These are phyloP conservation scores for Phytophthora ohioensis DNA, from an alignment of 352 stramenopile species.

Conservation along the genomic window DNA sequence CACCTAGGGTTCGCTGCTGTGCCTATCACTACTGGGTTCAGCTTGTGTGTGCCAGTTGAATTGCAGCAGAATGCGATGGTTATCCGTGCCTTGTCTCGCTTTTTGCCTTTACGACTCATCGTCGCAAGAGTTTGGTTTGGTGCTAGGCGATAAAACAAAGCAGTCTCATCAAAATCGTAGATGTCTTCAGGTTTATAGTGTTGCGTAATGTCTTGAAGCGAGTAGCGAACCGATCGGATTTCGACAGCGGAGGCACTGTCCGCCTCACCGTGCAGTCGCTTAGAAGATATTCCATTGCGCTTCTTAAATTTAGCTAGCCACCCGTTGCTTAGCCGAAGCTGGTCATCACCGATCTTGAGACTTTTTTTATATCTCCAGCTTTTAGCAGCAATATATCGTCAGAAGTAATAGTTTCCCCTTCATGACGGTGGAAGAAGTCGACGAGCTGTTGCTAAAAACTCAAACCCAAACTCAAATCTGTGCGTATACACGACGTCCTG, in stretches of 20 bases:
- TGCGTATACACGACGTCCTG: too few species aligned
- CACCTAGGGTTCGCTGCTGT: slow-evolving; percentile 7
- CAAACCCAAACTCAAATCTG: too few species aligned
- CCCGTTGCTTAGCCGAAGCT: slow-evolving; percentile 17
- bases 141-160: slow-evolving; percentile 17
- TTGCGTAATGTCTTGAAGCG: slow-evolving; percentile 3
- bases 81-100: slow-evolving; percentile 3
- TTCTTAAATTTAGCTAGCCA: slow-evolving; percentile 20
- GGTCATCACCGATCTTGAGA: slow-evolving; percentile 11
- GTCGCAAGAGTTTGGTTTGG: slow-evolving; percentile 14
- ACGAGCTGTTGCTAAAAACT: slow-evolving; percentile 1
- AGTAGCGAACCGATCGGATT: slow-evolving; percentile 10
- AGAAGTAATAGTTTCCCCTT: slow-evolving; percentile 11
- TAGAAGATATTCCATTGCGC: slow-evolving; percentile 15
- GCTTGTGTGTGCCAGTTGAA: slow-evolving; percentile 7
- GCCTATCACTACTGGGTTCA: slow-evolving; percentile 8
- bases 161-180: slow-evolving; percentile 12
- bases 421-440: slow-evolving; percentile 2
- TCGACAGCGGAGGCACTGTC: not conserved
- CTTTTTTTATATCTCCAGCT: slow-evolving; percentile 12
- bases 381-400: slow-evolving; percentile 13
- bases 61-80: slow-evolving; percentile 14
- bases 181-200: slow-evolving; percentile 7
- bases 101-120: slow-evolving; percentile 3
- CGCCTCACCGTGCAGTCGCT: not conserved